phyloP scores from a whole-genome alignment of 176 grass and related monocot species.

The Bromus sterilis region DNA sequence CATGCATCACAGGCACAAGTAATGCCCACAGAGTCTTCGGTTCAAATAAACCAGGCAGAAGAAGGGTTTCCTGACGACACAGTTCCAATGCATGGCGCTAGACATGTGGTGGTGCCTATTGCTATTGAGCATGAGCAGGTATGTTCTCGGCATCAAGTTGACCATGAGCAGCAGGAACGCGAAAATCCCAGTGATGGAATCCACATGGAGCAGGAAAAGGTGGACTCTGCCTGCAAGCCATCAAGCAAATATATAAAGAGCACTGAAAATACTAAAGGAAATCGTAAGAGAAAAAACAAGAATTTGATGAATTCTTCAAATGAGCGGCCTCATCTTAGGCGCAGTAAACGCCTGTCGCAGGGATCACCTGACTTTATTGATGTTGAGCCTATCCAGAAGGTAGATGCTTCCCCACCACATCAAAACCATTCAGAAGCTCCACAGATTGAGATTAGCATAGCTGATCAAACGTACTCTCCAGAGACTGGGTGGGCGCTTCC shows the following conservation, averaged over 20 bases:
- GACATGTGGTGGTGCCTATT: conserved; percentile 4
- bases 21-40: not conserved
- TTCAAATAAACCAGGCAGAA: not conserved
- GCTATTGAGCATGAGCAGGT: conserved; percentile 3
- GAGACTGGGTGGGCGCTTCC: conserved; percentile 1
- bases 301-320: not conserved
- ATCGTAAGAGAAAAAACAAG: conserved; percentile 21
- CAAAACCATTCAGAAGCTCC: conserved; percentile 19
- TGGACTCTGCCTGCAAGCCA: not conserved
- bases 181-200: conserved; percentile 14
- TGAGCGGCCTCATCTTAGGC: conserved; percentile 18
- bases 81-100: not conserved
- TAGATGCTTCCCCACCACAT: not conserved
- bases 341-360: conserved; percentile 24
- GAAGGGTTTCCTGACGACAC: no score
- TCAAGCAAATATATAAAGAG: conserved; percentile 1
- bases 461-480: conserved; percentile 8
- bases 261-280: conserved; percentile 9
- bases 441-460: not conserved
- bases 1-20: not conserved
- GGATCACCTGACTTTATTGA: not conserved
- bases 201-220: conserved; percentile 6
- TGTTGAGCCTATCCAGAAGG: conserved; percentile 10
- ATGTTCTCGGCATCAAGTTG: conserved; percentile 2
- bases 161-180: not conserved